These are phyloP conservation scores for Chalciporus pseudorubinellus DNA, from an alignment of 768 basidiomycete species.

Conservation along the genomic window DNA sequence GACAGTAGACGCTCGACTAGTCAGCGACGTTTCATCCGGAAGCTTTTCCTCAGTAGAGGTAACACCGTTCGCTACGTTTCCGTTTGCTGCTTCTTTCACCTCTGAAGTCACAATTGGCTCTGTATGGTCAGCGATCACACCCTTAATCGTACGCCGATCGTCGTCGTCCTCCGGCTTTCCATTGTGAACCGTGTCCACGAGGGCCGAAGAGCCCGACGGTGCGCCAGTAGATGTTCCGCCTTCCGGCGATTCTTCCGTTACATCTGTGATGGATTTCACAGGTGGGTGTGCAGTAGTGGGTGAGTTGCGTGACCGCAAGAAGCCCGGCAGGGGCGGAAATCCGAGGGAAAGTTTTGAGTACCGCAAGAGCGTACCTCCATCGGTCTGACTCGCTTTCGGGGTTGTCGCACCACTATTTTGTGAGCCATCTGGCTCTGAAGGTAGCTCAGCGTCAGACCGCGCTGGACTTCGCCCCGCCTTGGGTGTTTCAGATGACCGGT, in stretches of 20 bases:
- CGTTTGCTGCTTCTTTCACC: conserved; percentile 13
- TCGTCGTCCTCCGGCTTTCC: conserved; percentile 36
- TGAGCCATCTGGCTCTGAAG: conserved; percentile 40
- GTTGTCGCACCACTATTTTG: conserved; percentile 57
- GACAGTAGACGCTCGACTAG: conserved; percentile 12
- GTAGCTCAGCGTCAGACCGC: conserved; percentile 15
- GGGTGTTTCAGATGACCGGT: conserved; percentile 25
- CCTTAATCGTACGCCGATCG: conserved; percentile 42
- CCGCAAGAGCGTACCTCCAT: conserved; percentile 34
- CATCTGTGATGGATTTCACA: conserved; percentile 21
- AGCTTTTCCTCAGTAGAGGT: conserved; percentile 24
- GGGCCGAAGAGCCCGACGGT: conserved; percentile 8
- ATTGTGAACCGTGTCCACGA: background rate
- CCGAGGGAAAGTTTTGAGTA: conserved; percentile 49
- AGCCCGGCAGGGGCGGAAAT: conserved; percentile 61
- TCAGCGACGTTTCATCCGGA: conserved; percentile 10
- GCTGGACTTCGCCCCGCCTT: conserved; percentile 22
- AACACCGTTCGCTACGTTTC: conserved; percentile 2
- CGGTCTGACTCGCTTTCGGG: conserved; percentile 42
- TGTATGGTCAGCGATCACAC: conserved; percentile 22
- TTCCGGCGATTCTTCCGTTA: conserved; percentile 20
- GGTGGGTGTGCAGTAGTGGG: conserved; percentile 35
- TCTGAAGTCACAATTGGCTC: conserved; percentile 10
- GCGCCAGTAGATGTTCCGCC: conserved; percentile 12
- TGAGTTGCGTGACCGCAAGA: conserved; percentile 61